phyloP scores from a whole-genome alignment of 176 grass and related monocot genomes.

The Oryza rufipogon region DNA sequence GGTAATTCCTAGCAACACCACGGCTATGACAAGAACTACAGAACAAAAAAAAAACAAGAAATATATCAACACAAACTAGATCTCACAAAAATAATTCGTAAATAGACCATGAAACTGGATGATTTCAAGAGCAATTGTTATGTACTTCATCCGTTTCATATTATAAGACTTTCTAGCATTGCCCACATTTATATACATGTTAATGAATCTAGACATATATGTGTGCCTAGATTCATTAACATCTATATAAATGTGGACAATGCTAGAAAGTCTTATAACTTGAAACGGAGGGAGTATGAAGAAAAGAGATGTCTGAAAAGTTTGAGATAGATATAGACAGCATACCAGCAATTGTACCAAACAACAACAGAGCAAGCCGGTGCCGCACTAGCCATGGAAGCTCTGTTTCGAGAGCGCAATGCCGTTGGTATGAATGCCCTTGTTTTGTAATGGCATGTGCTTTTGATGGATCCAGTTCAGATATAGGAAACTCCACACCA shows the following conservation, averaged over 20 bases:
- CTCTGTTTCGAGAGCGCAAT: slow-evolving; percentile 68
- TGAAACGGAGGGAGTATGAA: not conserved
- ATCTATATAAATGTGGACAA: too few species aligned
- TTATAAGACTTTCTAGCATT: too few species aligned
- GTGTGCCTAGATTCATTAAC: too few species aligned
- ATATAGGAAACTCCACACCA: slow-evolving; percentile 63
- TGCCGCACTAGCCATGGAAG: slow-evolving; percentile 63
- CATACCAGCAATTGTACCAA: slow-evolving; percentile 62
- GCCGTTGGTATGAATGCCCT: slow-evolving; percentile 35
- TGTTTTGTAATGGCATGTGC: slow-evolving; percentile 12
- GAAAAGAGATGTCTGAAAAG: slow-evolving; percentile 15
- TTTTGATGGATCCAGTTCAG: slow-evolving; percentile 56
- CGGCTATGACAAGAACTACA: slow-evolving; percentile 37
- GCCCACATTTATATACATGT: too few species aligned
- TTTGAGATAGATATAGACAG: not conserved
- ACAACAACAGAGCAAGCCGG: slow-evolving; percentile 60
- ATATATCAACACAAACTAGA: not conserved
- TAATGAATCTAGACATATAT: too few species aligned
- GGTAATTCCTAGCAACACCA: slow-evolving; percentile 34
- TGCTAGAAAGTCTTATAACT: too few species aligned
- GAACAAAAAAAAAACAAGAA: not conserved
- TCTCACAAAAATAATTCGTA: not conserved
- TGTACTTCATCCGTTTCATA: too few species aligned
- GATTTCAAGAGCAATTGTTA: not conserved
- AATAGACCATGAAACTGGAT: not conserved